Conservation (phyloP, 2,329 filamentous ascomycete genomes). For the Leptographium radiaticola region DNA sequence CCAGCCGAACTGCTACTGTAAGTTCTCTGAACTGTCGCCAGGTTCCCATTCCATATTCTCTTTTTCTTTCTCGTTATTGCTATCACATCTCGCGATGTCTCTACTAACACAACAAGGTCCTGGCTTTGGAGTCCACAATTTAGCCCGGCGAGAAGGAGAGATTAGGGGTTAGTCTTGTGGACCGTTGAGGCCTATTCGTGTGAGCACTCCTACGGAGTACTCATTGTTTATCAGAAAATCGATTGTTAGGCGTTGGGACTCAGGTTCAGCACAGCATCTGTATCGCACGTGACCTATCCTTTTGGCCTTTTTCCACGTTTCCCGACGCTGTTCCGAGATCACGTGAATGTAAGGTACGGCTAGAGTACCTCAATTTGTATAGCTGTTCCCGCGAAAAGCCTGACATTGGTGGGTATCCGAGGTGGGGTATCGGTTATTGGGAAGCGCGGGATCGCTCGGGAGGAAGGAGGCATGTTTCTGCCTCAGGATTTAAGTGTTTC, state of each 20-base stretch:
- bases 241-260: neutral
- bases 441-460: slow-evolving; percentile 11
- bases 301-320: neutral
- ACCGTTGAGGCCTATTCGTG: neutral
- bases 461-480: slow-evolving; percentile 6
- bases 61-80: neutral
- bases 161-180: neutral
- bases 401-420: neutral
- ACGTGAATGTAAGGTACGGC: neutral
- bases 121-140: slow-evolving; percentile 20
- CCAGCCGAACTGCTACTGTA: slow-evolving; percentile 71
- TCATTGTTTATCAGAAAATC: neutral
- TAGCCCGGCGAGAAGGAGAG: slow-evolving; percentile 4
- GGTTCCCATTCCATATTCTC: neutral
- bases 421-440: slow-evolving; percentile 10
- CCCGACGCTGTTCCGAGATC: neutral
- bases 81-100: neutral
- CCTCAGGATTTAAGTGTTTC: slow-evolving; percentile 7
- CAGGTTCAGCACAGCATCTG: neutral
- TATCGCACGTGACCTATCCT: neutral
- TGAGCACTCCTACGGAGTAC: neutral
- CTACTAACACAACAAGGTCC: slow-evolving; percentile 11
- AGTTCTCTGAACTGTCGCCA: slow-evolving; percentile 17
- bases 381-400: neutral
- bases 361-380: neutral